Base-by-base conservation (phyloP, 2,329 filamentous ascomycete genomes). In the Ascochyta clinopodiicola region DNA sequence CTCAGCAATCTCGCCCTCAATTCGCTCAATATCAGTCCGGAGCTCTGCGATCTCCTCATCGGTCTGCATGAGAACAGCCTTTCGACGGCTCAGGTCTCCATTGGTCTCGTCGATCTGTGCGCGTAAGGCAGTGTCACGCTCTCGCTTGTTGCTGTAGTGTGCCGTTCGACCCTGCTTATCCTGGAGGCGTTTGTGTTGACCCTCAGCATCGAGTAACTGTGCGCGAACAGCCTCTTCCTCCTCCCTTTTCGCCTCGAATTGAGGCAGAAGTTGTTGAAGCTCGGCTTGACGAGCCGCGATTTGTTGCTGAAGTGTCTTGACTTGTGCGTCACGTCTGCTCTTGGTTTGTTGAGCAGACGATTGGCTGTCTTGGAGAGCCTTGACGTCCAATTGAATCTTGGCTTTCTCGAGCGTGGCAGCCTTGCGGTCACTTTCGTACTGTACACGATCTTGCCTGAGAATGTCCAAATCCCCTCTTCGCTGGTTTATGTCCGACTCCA, bases 121-220 rank as follows among this genome's bases (percentile, higher is more conserved):
- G 57, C 86, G 86, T 44, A 99, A 80, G 82, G 86, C 97, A 32
- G 86, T 84, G 74, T 99, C 94, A 38, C 96, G 88, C 72, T 98
- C 92, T 8, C 86, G 84, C 79, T 96, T 96, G 74, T 87, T 96
- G 70, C 84, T 89, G 76, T 96, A 99, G 59, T 92, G 89, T 17
- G 90, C 89, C 62, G 90, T 92, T 40, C 94, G 88, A 38, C 89
- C 92, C 77, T 99, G 94, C 75, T 99, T 99, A 45, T 90, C 91
- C 70, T 96, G 91, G 7, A 99, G 84, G 34, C 93, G 88, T 61
- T 90, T 87, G 37, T 91, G 84, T 5, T 85, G 84, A 7, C 88
- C 88, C 67, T 96, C 90, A 0, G 89, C 89, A 44, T 89, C 82
- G 42, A 92, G 89, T 10, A 98, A 82, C 56, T 89, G 86, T 51